phyloP scores from a whole-genome alignment of 2,329 filamentous ascomycete species.

The Periconia digitata region DNA sequence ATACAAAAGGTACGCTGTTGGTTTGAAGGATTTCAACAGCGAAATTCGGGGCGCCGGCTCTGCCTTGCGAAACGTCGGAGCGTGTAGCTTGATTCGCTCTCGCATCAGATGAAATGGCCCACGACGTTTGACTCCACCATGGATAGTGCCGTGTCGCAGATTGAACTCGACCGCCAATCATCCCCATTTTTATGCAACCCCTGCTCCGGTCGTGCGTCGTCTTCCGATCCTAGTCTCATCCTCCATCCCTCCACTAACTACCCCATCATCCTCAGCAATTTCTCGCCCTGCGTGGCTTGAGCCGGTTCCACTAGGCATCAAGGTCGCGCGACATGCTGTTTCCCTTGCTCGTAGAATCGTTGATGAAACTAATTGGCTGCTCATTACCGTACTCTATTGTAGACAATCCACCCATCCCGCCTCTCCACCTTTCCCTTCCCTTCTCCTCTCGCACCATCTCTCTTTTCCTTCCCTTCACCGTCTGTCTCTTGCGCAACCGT shows the following conservation, averaged over 20 bases:
- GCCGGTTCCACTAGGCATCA: slow-evolving; percentile 25
- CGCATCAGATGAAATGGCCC: slow-evolving; percentile 20
- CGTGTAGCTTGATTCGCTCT: slow-evolving; percentile 21
- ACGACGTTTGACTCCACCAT: no score
- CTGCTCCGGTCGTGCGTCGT: slow-evolving; percentile 14
- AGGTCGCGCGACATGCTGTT: slow-evolving; percentile 25
- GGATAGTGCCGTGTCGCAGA: slow-evolving; percentile 29
- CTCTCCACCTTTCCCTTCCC: not conserved
- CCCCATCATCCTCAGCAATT: slow-evolving; percentile 37
- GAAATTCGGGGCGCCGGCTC: slow-evolving; percentile 35
- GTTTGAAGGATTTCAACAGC: slow-evolving; percentile 12
- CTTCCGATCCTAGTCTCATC: slow-evolving; percentile 3
- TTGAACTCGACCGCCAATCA: slow-evolving; percentile 29
- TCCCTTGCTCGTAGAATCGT: slow-evolving; percentile 22
- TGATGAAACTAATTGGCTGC: not conserved
- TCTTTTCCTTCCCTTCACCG: slow-evolving; percentile 17
- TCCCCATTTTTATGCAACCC: slow-evolving; percentile 9
- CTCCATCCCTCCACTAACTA: slow-evolving; percentile 21
- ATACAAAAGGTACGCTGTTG: no score
- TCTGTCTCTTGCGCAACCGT: slow-evolving; percentile 16
- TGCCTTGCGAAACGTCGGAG: slow-evolving; percentile 26
- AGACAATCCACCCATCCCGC: not conserved
- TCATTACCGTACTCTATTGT: not conserved
- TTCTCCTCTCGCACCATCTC: slow-evolving; percentile 15
- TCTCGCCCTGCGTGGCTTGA: slow-evolving; percentile 31